These are phyloP conservation scores for Trebouxia sp. DNA, from an alignment of 139 green algal genomes.

Conservation along the genomic window DNA sequence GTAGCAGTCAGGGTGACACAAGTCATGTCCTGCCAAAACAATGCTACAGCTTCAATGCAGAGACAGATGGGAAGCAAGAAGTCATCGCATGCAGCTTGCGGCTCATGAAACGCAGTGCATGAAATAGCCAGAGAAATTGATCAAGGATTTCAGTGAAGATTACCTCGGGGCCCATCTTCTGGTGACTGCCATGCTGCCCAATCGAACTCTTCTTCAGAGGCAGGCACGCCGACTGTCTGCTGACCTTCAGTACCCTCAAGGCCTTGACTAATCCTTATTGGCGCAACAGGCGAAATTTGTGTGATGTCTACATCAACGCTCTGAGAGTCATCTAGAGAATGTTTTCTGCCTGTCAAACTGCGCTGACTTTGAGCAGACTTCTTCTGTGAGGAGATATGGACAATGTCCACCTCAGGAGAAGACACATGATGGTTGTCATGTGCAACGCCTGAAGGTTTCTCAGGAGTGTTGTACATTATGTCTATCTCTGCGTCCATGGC, in stretches of 20 bases:
- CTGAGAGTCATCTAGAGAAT: no score
- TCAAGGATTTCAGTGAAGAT: neutral
- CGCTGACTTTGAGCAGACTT: neutral
- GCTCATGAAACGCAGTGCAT: no score
- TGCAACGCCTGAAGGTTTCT: neutral
- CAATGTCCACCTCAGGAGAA: neutral
- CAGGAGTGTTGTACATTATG: neutral
- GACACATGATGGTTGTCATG: neutral
- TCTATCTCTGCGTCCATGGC: neutral
- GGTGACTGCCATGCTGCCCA: slow-evolving; percentile 9
- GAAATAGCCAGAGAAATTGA: no score
- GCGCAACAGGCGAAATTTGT: neutral
- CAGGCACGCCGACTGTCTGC: no score
- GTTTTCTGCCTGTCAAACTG: no score
- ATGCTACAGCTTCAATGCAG: no score
- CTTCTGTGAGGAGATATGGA: neutral
- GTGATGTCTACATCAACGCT: neutral
- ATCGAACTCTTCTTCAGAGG: neutral
- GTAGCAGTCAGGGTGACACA: no score
- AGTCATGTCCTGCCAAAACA: no score
- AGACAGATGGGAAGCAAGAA: no score
- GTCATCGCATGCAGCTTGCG: no score
- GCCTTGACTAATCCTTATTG: neutral
- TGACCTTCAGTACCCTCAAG: no score
- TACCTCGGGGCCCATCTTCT: neutral